These are phyloP conservation scores for Citrus unshiu DNA, from an alignment of 345 rosid species.

Conservation along the genomic window DNA sequence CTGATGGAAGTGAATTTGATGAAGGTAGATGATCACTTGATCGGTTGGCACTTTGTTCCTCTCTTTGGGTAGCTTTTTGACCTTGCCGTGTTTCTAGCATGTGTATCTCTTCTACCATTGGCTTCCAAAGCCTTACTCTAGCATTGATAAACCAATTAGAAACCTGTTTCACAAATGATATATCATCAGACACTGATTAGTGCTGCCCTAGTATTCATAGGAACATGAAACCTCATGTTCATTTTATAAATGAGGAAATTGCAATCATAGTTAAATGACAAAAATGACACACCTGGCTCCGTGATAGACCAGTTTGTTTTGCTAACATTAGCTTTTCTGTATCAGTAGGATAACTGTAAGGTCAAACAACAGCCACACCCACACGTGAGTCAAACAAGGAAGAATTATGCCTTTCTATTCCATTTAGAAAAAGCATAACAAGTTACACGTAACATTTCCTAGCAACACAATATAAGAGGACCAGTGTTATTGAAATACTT, in stretches of 20 bases:
- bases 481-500: slow-evolving; percentile 27
- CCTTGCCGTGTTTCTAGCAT: slow-evolving; percentile 66
- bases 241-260: not conserved
- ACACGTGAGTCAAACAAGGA: not conserved
- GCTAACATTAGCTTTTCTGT: slow-evolving; percentile 89
- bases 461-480: not conserved
- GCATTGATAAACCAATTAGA: slow-evolving; percentile 95
- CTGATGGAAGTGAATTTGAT: slow-evolving; percentile 22
- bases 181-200: not conserved
- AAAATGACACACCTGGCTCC: slow-evolving; percentile 64
- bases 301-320: slow-evolving; percentile 84
- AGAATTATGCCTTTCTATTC: not conserved
- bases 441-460: not conserved
- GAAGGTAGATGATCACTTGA: slow-evolving; percentile 27
- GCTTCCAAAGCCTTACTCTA: slow-evolving; percentile 95
- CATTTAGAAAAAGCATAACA: not conserved
- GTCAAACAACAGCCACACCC: slow-evolving; percentile 4
- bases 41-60: slow-evolving; percentile 37
- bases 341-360: slow-evolving; percentile 82
- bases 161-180: slow-evolving; percentile 37
- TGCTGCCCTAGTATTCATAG: not conserved
- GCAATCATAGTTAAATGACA: not conserved
- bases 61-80: slow-evolving; percentile 47
- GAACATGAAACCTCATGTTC: not conserved
- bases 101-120: slow-evolving; percentile 95